Base-by-base conservation (phyloP, 768 basidiomycete species). In the Cyclocybe aegerita region DNA sequence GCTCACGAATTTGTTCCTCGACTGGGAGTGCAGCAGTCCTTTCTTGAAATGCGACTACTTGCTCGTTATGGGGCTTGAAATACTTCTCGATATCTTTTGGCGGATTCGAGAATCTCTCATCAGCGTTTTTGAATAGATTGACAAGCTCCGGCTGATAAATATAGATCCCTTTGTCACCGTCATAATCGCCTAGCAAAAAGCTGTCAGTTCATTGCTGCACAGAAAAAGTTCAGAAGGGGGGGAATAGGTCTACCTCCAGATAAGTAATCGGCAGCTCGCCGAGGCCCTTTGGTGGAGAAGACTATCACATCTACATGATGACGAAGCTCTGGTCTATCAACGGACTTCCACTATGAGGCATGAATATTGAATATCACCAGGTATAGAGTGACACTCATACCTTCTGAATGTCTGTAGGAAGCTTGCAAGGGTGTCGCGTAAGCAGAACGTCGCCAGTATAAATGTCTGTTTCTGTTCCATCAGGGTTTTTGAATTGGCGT, bases 401-500 rank as follows among this genome's bases (percentile, higher is more conserved):
- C 70, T 83, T 86, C 56, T 81, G 82, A 0, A 80, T 72, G 62
- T 89, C 86, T 0, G 78, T 82, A 1, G 86, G 84, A 0, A 87
- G 65, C 54, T 85, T 86, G 65, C 86, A 88, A n/a, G 86, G 86
- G 61, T 83, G 75, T 16, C 85, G 69, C 2, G 81, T 82, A 9
- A 88, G 66, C 53, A 89, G 61, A 8, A 85, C 80, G 55, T 82
- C 78, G 0, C 86, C 85, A 11, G 77, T 39, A 2, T 84, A 58
- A 11, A 78, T 69, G 51, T 86, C 79, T 0, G 76, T 77, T 29
- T 67, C 63, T 0, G 71, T 61, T 1, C 78, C 81, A 56, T 81
- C 72, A 6, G 50, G 46, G 4, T 59, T 70, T 8, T 60, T 49
- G 30, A 88, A 68, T 34, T 73, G 71, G 0, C 71, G 64, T 7